Conservation (phyloP, 2,329 filamentous ascomycete species). For the Ceratocystis cubensis region DNA sequence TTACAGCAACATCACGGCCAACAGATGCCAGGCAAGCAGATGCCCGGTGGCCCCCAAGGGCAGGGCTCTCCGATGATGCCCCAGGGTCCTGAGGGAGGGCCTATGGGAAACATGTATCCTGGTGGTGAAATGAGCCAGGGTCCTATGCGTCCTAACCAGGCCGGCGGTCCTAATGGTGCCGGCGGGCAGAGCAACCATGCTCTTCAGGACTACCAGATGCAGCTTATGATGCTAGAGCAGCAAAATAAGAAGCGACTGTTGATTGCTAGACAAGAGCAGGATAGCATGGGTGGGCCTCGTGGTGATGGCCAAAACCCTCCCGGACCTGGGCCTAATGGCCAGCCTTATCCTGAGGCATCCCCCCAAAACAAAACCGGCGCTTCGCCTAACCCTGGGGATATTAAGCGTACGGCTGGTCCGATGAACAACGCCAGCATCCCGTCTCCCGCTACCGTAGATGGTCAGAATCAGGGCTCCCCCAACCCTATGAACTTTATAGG, state of each 20-base stretch:
- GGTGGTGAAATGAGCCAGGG: slow-evolving; percentile 40
- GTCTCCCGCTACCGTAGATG: slow-evolving; percentile 55
- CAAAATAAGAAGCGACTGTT: slow-evolving; percentile 77
- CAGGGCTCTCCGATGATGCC: slow-evolving; percentile 77
- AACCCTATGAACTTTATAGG: slow-evolving; percentile 52
- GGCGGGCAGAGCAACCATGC: slow-evolving; percentile 53
- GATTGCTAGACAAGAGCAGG: slow-evolving; percentile 72
- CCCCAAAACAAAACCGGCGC: slow-evolving; percentile 55
- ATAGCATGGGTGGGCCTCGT: slow-evolving; percentile 39
- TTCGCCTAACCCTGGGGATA: slow-evolving; percentile 65
- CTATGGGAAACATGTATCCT: slow-evolving; percentile 50
- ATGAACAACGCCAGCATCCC: slow-evolving; percentile 57
- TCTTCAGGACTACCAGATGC: slow-evolving; percentile 80
- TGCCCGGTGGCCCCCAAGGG: slow-evolving; percentile 53
- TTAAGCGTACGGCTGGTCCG: slow-evolving; percentile 65
- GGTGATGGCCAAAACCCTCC: slow-evolving; percentile 41
- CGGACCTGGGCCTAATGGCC: slow-evolving; percentile 47
- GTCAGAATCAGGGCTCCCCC: slow-evolving; percentile 54
- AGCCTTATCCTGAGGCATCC: slow-evolving; percentile 55
- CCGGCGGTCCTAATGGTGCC: slow-evolving; percentile 35
- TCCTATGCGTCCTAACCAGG: slow-evolving; percentile 46
- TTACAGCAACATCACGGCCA: slow-evolving; percentile 69
- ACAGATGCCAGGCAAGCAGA: slow-evolving; percentile 68
- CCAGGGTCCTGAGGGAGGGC: slow-evolving; percentile 54
- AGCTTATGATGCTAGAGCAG: slow-evolving; percentile 74